phyloP scores from a whole-genome alignment of 1,284 basidiomycete genomes.

The Salmacisia buchloeana region DNA sequence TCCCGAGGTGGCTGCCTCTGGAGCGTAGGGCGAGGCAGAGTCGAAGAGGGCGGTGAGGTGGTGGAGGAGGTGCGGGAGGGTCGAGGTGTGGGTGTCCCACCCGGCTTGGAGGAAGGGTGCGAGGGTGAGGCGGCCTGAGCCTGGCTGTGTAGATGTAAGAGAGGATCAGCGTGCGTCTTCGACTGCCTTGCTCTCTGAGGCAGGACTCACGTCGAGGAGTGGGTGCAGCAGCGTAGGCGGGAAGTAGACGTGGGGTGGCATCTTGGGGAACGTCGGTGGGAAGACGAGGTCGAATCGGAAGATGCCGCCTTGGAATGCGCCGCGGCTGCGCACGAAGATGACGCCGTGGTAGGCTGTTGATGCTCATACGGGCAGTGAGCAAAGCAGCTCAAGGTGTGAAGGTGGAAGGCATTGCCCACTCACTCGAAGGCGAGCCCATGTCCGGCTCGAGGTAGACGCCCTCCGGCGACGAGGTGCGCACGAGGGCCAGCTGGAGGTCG shows the following conservation, averaged over 20 bases:
- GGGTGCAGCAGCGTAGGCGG: slow-evolving; percentile 31
- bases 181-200: neutral
- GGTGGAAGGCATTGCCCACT: neutral
- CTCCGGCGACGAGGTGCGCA: neutral
- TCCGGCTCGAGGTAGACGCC: slow-evolving; percentile 2
- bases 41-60: slow-evolving; percentile 26
- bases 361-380: neutral
- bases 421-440: neutral
- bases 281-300: slow-evolving; percentile 40
- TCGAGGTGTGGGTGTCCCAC: slow-evolving; percentile 25
- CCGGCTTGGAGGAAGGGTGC: slow-evolving; percentile 16
- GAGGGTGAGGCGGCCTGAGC: slow-evolving; percentile 22
- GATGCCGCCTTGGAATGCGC: slow-evolving; percentile 29
- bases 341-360: slow-evolving; percentile 28
- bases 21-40: slow-evolving; percentile 17
- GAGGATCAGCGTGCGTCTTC: neutral
- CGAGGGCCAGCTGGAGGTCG: neutral
- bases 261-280: slow-evolving; percentile 18
- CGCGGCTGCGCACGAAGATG: slow-evolving; percentile 28
- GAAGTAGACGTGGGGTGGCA: slow-evolving; percentile 31
- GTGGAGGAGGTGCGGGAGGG: slow-evolving; percentile 22
- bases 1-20: slow-evolving; percentile 19
- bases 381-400: neutral
- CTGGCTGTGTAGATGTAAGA: slow-evolving; percentile 7
- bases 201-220: slow-evolving; percentile 22